A percentile compares a stretch with the other conserved stretches of the same genome.
These are phyloP conservation scores for Myxozyma monticola DNA, from an alignment of 805 yeast species.

Conservation along the genomic window DNA sequence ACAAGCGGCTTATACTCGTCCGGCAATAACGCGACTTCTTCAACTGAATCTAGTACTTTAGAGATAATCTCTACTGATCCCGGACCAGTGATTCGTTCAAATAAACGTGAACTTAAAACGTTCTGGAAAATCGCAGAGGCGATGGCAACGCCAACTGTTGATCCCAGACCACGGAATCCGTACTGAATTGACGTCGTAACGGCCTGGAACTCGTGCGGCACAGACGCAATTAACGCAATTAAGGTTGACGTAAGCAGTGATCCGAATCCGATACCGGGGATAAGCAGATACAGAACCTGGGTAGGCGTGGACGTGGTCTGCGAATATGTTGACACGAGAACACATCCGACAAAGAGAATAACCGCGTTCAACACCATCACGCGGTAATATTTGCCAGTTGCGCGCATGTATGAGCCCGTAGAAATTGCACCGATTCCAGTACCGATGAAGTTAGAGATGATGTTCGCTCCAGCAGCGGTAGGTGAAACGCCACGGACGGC, in stretches of 20 bases:
- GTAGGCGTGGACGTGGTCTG: constrained; percentile 34
- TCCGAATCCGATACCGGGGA: constrained; percentile 68
- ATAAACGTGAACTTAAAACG: constrained; percentile 41
- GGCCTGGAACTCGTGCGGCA: constrained; percentile 69
- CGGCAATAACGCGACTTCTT: constrained; percentile 53
- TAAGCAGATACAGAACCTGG: constrained; percentile 49
- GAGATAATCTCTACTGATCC: constrained; percentile 36
- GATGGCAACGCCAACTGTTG: constrained; percentile 76
- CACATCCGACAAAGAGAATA: constrained; percentile 50
- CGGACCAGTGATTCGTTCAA: constrained; percentile 33
- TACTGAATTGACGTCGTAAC: constrained; percentile 87
- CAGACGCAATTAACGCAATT: constrained; percentile 74
- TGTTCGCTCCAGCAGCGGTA: constrained; percentile 57
- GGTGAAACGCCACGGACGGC: constrained; percentile 56
- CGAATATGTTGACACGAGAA: constrained; percentile 38
- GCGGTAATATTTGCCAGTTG: constrained; percentile 62
- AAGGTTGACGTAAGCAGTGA: constrained; percentile 68
- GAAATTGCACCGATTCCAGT: constrained; percentile 66
- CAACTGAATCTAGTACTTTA: constrained; percentile 53
- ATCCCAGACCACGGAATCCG: constrained; percentile 82
- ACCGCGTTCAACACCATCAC: constrained; percentile 48
- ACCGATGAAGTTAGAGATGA: constrained; percentile 58
- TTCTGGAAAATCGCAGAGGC: constrained; percentile 67
- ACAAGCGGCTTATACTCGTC: constrained; percentile 45
- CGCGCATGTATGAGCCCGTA: constrained; percentile 66